These are phyloP conservation scores for Mediolabrus comicus DNA, from an alignment of 108 stramenopile genomes.

Conservation along the genomic window DNA sequence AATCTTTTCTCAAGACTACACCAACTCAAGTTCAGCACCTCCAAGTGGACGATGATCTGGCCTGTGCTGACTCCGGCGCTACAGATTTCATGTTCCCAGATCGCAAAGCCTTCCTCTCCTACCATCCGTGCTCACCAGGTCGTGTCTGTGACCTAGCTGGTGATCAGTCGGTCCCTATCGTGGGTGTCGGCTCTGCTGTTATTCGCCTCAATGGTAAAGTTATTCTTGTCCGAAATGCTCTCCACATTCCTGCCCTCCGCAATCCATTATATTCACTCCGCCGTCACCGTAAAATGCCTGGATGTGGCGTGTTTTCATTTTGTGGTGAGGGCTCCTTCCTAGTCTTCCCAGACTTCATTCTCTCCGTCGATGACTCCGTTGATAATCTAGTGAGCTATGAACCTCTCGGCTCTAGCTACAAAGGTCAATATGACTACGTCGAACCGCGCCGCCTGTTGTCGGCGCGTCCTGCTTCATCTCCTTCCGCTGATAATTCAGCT, in stretches of 20 bases:
- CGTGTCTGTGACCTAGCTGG: background rate
- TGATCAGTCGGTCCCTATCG: background rate
- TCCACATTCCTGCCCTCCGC: constrained; percentile 17
- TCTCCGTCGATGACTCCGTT: background rate
- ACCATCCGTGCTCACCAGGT: background rate
- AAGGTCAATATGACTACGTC: background rate
- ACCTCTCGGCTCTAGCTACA: background rate
- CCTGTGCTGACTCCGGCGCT: constrained; percentile 10
- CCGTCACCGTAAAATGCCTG: background rate
- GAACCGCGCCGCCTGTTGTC: background rate
- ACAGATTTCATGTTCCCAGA: constrained; percentile 23
- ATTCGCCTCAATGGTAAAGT: constrained; percentile 7
- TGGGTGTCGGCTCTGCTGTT: background rate
- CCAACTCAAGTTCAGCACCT: background rate
- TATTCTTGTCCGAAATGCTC: constrained; percentile 3
- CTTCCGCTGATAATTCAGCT: background rate
- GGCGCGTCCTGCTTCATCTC: background rate
- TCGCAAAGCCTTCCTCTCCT: constrained; percentile 8
- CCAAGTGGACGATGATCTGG: background rate
- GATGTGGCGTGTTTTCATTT: constrained; percentile 12
- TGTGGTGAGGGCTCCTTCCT: background rate
- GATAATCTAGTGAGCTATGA: constrained; percentile 8
- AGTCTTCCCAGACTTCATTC: constrained; percentile 3
- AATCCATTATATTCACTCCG: constrained; percentile 12
- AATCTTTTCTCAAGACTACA: background rate